Percentiles rank a stretch among this genome's conserved stretches.
Conservation (phyloP, 805 yeast species). For the Candida tallmaniae region DNA sequence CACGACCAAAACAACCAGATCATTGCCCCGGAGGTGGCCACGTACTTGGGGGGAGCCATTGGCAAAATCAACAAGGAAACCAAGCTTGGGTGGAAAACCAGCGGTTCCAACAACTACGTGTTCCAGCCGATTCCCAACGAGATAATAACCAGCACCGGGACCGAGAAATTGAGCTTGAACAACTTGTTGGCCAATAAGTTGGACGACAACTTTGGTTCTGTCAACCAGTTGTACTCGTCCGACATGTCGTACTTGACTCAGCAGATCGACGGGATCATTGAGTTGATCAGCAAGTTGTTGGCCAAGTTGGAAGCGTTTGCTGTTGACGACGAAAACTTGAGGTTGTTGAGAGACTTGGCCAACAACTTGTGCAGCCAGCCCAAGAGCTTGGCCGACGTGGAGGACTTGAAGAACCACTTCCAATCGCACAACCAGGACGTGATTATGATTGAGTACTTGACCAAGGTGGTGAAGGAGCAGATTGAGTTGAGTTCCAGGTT, state of each 20-base stretch:
- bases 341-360: constrained; percentile 64
- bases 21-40: constrained; percentile 50
- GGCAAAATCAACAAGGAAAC: constrained; percentile 36
- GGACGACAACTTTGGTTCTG: constrained; percentile 10
- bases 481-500: constrained; percentile 73
- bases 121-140: constrained; percentile 74
- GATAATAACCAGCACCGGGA: constrained; percentile 48
- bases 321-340: constrained; percentile 40
- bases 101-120: constrained; percentile 41
- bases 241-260: constrained; percentile 41
- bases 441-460: constrained; percentile 73
- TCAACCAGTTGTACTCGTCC: constrained; percentile 19
- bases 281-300: constrained; percentile 47
- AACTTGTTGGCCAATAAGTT: constrained; percentile 22
- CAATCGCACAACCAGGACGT: constrained; percentile 75
- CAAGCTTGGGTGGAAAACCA: constrained; percentile 38
- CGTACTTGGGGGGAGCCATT: constrained; percentile 76
- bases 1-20: constrained; percentile 43
- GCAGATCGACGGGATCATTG: constrained; percentile 43
- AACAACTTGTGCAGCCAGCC: constrained; percentile 52
- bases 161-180: constrained; percentile 57
- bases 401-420: constrained; percentile 55
- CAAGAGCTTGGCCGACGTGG: constrained; percentile 44
- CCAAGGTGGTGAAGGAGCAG: constrained; percentile 81
- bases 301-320: constrained; percentile 42